Base-by-base conservation (phyloP, 1,284 basidiomycete genomes). In the Fomitiporia mediterranea region DNA sequence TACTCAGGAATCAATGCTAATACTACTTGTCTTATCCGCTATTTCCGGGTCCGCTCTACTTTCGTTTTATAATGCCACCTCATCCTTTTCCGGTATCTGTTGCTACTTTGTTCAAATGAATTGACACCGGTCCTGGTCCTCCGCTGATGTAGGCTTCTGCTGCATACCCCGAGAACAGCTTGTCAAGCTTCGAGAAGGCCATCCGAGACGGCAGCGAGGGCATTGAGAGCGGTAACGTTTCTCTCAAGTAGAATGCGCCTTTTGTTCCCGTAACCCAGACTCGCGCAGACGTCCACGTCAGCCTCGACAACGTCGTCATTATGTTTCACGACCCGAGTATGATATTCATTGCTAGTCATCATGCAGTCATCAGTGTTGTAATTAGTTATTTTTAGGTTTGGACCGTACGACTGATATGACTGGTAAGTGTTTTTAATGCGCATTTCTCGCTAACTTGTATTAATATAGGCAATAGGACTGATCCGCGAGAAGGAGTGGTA, bases 321-420 rank as follows among this genome's bases (percentile, higher is more conserved):
- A 94, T 98, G 91, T 97, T 96, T 72, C 94, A 98, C 70, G 95
- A 98, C 71, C 90, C 92, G 9, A 82, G 88, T 87, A 63, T 66
- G 83, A 67, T 32, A 56, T 58, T 67, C n/a, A 21, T 25, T n/a
- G n/a, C n/a, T n/a, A n/a, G n/a, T 38, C 3, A 48, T 32, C 13
- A 9, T 6, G 21, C 15, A 23, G 23, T 57, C 30, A 49, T 0
- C 25, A 40, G 44, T 25, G 28, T n/a, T n/a, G n/a, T 47, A 32
- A 51, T 34, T 21, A 55, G 51, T 30, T 55, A 38, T 43, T 44
- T 27, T 56, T 65, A 89, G 87, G 75, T 48, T 70, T 90, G 61
- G 75, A 79, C 57, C 75, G 88, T 63, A 89, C 86, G 13, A 90
- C 84, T 17, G 76, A 84, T 64, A 84, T 81, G 39, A 76, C 72